phyloP scores from a whole-genome alignment of 106 monocot species.

The Dendrobium huoshanense region DNA sequence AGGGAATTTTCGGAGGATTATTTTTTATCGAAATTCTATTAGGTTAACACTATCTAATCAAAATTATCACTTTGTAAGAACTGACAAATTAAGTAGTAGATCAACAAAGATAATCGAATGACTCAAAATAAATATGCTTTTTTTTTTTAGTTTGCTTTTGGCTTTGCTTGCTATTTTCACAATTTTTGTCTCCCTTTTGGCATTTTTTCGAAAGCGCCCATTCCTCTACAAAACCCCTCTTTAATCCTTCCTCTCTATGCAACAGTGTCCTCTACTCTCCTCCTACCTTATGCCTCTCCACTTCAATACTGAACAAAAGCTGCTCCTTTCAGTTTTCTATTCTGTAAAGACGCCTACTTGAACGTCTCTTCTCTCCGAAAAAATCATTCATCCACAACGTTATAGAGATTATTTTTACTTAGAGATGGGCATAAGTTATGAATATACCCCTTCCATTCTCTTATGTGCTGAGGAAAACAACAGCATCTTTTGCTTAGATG shows the following conservation, averaged over 20 bases:
- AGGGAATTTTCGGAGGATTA: no score
- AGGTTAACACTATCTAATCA: no score
- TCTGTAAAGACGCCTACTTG: constrained; percentile 1
- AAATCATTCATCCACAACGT: background rate
- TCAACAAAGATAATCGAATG: background rate
- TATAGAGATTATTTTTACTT: background rate
- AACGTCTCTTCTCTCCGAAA: background rate
- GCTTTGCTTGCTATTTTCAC: background rate
- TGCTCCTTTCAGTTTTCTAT: background rate
- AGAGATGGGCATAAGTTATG: constrained; percentile 32
- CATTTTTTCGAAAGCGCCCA: background rate
- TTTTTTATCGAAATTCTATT: no score
- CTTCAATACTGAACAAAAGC: background rate
- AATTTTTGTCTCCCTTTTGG: background rate
- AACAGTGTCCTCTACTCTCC: constrained; percentile 3
- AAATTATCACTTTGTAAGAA: no score
- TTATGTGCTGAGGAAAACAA: constrained; percentile 66
- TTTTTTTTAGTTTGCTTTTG: background rate
- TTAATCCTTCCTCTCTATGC: background rate
- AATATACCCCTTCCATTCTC: constrained; percentile 45
- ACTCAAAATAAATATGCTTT: background rate
- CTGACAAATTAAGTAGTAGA: no score
- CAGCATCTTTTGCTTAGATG: constrained; percentile 50
- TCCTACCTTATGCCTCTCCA: background rate
- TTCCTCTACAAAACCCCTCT: constrained; percentile 2